A percentile compares a stretch with the other conserved stretches of the same genome.
Evolutionary conservation across 2,329 filamentous ascomycete genomes (phyloP).

Genomic region (Monilinia polystroma): DNA sequence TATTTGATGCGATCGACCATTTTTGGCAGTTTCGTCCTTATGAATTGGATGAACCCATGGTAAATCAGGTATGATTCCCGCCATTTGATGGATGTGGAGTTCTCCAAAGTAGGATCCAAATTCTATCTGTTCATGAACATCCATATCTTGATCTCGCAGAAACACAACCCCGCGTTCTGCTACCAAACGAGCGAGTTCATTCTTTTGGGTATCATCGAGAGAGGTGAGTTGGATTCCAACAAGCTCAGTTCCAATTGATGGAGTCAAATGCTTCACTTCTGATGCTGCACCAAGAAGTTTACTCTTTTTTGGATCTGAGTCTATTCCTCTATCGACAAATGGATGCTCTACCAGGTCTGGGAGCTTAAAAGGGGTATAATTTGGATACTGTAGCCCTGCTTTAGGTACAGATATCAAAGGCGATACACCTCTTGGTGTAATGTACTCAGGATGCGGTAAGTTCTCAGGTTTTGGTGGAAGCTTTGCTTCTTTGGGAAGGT

Average conservation of each 20-base stretch:
- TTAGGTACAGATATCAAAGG: slow-evolving; percentile 16
- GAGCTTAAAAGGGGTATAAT: slow-evolving; percentile 23
- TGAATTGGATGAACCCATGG: slow-evolving; percentile 25
- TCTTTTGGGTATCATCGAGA: slow-evolving; percentile 65
- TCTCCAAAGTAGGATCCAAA: slow-evolving; percentile 49
- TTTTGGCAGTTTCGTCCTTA: slow-evolving; percentile 21
- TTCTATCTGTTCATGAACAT: slow-evolving; percentile 45
- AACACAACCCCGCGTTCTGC: slow-evolving; percentile 57
- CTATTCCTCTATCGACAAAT: slow-evolving; percentile 19
- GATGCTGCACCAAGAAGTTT: slow-evolving; percentile 40
- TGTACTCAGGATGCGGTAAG: slow-evolving; percentile 19
- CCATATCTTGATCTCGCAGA: slow-evolving; percentile 48
- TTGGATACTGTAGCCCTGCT: slow-evolving; percentile 21
- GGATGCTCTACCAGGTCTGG: slow-evolving; percentile 19
- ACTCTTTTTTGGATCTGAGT: slow-evolving; percentile 44
- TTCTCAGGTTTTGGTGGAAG: slow-evolving; percentile 20
- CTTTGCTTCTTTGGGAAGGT: not conserved
- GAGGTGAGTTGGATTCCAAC: slow-evolving; percentile 66
- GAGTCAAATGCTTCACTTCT: slow-evolving; percentile 48
- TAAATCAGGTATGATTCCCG: slow-evolving; percentile 21
- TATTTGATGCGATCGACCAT: slow-evolving; percentile 27
- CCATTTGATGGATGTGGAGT: slow-evolving; percentile 22
- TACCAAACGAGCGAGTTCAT: slow-evolving; percentile 70
- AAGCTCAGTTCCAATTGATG: slow-evolving; percentile 69
- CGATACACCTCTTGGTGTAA: slow-evolving; percentile 15